These are phyloP conservation scores for Colletotrichum sp. DNA, from an alignment of 2,329 filamentous ascomycete species.

Conservation along the genomic window DNA sequence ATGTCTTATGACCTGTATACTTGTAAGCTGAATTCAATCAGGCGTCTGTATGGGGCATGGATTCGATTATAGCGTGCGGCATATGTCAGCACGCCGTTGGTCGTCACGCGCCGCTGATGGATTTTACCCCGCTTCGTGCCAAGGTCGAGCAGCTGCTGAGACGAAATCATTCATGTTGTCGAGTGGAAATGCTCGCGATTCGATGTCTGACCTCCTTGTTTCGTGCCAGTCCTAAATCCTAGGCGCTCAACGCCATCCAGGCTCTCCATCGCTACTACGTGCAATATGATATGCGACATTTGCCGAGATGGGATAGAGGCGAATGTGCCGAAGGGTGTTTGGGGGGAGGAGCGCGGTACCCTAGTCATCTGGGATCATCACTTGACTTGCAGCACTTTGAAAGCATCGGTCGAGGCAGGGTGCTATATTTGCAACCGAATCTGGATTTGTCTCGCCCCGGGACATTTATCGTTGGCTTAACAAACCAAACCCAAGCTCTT, in stretches of 20 bases:
- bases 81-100: background rate
- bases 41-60: too few relatives aligned
- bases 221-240: background rate
- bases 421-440: background rate
- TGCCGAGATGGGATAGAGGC: background rate
- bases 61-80: background rate
- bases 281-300: background rate
- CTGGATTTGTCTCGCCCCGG: background rate
- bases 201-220: background rate
- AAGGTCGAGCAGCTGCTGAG: background rate
- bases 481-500: background rate
- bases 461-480: background rate
- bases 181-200: background rate
- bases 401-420: background rate
- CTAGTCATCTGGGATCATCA: background rate
- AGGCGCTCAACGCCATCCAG: background rate
- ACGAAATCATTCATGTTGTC: background rate
- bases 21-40: background rate
- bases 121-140: background rate
- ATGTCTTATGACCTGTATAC: background rate
- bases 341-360: too few relatives aligned
- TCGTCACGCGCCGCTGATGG: background rate
- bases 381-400: background rate
- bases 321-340: background rate
- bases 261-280: background rate